Evolutionary conservation across 108 stramenopile genomes (phyloP).

Genomic region (Cyclotella atomus): DNA sequence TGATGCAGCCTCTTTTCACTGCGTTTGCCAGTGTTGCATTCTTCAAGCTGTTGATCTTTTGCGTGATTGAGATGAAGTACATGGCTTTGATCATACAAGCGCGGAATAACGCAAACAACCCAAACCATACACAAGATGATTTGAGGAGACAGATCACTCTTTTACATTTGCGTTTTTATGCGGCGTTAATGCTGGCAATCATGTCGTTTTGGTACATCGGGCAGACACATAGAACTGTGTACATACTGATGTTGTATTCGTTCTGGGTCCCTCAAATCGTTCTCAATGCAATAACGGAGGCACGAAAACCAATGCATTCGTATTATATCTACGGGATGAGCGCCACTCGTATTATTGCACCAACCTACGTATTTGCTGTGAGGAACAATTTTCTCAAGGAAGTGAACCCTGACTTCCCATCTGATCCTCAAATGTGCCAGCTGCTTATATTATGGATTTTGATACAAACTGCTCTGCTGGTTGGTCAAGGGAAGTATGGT

Average conservation of each 20-base stretch:
- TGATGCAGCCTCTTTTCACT: constrained; percentile 85
- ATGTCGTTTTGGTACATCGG: constrained; percentile 72
- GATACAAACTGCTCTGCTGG: constrained; percentile 81
- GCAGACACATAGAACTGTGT: constrained; percentile 55
- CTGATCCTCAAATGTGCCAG: constrained; percentile 64
- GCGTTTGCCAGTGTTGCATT: constrained; percentile 93
- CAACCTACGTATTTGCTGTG: constrained; percentile 92
- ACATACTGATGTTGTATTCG: constrained; percentile 81
- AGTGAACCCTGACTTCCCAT: constrained; percentile 73
- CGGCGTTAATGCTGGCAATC: constrained; percentile 73
- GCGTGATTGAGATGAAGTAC: constrained; percentile 96
- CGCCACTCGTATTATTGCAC: constrained; percentile 81
- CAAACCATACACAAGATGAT: constrained; percentile 64
- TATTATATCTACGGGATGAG: constrained; percentile 91
- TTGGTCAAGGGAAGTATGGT: constrained; percentile 82
- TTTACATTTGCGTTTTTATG: constrained; percentile 92
- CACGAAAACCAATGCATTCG: constrained; percentile 80
- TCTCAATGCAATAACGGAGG: constrained; percentile 80
- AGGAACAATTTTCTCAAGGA: constrained; percentile 88
- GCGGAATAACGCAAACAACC: constrained; percentile 64
- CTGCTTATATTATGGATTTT: constrained; percentile 85
- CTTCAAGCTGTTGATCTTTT: constrained; percentile 94
- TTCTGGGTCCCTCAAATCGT: constrained; percentile 99
- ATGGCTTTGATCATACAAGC: constrained; percentile 91
- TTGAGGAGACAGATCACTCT: constrained; percentile 78